Conservation (phyloP, 441 rosid genomes). For the Erodium moschatum region DNA sequence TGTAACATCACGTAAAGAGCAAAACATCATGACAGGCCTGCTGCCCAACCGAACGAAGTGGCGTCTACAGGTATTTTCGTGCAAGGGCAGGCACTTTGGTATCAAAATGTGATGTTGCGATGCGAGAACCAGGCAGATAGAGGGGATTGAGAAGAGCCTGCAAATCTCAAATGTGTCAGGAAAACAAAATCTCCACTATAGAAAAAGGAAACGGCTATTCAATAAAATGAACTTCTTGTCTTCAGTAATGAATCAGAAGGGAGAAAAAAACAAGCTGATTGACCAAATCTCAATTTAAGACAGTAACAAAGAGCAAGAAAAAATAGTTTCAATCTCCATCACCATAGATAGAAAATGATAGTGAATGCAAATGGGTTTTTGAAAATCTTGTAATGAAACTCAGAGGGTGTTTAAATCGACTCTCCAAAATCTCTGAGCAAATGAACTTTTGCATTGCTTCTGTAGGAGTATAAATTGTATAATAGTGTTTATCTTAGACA, state of each 20-base stretch:
- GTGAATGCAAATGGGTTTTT: too few species aligned
- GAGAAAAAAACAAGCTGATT: too few species aligned
- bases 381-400: too few species aligned
- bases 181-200: not conserved
- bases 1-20: not conserved
- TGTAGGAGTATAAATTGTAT: too few species aligned
- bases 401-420: too few species aligned
- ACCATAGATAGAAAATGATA: not conserved
- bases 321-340: not conserved
- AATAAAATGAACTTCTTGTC: too few species aligned
- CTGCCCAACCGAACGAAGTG: not conserved
- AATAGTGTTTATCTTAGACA: too few species aligned
- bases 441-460: too few species aligned
- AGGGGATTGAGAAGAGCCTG: slow-evolving; percentile 90
- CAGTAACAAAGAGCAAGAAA: not conserved
- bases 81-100: slow-evolving; percentile 89
- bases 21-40: too few species aligned
- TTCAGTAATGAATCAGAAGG: too few species aligned
- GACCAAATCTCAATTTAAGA: not conserved
- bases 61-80: slow-evolving; percentile 59
- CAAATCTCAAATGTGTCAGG: slow-evolving; percentile 19
- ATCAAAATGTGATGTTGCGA: slow-evolving; percentile 79
- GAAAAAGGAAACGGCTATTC: not conserved
- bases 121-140: slow-evolving; percentile 83
- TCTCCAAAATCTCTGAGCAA: too few species aligned